phyloP scores from a whole-genome alignment of 164 flowering plant species.

The Hamamelis virginiana region DNA sequence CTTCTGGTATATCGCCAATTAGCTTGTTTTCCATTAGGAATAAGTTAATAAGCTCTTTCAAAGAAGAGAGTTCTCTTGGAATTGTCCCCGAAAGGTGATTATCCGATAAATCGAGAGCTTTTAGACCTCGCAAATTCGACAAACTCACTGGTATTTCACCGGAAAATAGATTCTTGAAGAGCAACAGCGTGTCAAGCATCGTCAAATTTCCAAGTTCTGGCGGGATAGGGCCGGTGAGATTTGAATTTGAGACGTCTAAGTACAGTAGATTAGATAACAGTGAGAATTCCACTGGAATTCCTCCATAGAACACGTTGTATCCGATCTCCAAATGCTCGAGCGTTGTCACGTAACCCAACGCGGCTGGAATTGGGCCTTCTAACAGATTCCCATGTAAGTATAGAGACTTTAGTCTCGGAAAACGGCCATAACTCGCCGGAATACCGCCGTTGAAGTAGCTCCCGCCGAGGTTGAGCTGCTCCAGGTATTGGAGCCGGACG shows the following conservation, averaged over 20 bases:
- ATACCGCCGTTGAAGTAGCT: slow-evolving; percentile 78
- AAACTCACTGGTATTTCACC: slow-evolving; percentile 67
- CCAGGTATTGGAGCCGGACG: slow-evolving; percentile 42
- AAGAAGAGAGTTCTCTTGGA: slow-evolving; percentile 35
- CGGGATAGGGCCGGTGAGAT: slow-evolving; percentile 58
- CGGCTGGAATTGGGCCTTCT: slow-evolving; percentile 57
- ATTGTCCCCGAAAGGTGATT: slow-evolving; percentile 67
- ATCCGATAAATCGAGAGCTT: slow-evolving; percentile 68
- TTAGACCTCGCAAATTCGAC: slow-evolving; percentile 31
- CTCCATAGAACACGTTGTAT: slow-evolving; percentile 55
- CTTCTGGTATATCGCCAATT: slow-evolving; percentile 64
- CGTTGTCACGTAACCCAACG: slow-evolving; percentile 41
- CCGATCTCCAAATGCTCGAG: slow-evolving; percentile 82
- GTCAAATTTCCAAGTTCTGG: slow-evolving; percentile 52
- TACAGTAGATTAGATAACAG: slow-evolving; percentile 51
- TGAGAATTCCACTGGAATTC: slow-evolving; percentile 42
- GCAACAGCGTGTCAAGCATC: slow-evolving; percentile 47
- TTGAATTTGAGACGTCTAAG: slow-evolving; percentile 56
- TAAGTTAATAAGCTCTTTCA: slow-evolving; percentile 47
- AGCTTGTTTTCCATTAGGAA: slow-evolving; percentile 58
- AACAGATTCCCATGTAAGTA: slow-evolving; percentile 67
- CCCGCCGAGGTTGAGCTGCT: slow-evolving; percentile 82
- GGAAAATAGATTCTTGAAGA: slow-evolving; percentile 57
- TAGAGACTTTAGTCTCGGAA: slow-evolving; percentile 48
- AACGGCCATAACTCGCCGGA: slow-evolving; percentile 53